Evolutionary conservation across 2,329 filamentous ascomycete species (phyloP), one percentile per base, ranked within the genome.

Genomic region (Torrubiellomyces zombiae): DNA sequence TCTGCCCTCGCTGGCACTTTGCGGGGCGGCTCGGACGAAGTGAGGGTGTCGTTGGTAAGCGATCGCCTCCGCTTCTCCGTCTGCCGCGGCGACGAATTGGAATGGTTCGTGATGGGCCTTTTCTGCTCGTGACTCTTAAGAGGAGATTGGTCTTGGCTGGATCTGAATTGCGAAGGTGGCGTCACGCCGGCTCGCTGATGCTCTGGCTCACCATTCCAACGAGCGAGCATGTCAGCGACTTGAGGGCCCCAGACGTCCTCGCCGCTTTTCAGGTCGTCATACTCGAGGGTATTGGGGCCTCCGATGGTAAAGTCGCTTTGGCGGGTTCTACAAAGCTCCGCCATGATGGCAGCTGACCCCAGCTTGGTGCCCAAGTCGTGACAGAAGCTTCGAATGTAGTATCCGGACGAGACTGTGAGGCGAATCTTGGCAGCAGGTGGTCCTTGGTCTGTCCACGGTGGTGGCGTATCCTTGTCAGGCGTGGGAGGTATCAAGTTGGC

Each of bases 321-420:
- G 26, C 78, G 69, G 4, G 71, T 77, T 27, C 89, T 75, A 28
- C 77, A 66, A 12, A 98, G 67, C 38, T 78, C 73, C 13, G 79
- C 71, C 86, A 98, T 95, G 36, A 89, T 62, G 17, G 67, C 89
- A 14, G 80, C 72, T 9, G 82, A 92, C 26, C 68, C 72, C 9
- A 94, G 63, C 37, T 81, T 82, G 36, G 73, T 60, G 13, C 86
- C 89, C 4, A 98, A 63, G 42, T 98, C 89, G 45, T 95, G 83
- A 39, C 82, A 85, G 38, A 98, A 71, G 29, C 79, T 91, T 33
- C 89, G 77, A 9, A 98, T 85, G 49, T 98, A 98, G 60, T 94
- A 98, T 19, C 89, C 89, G 1, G 83, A 92, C 2, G 83, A 83
- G 25, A 94, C 86, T 1, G 80, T 92, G 69, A 98, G 82, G 29